Evolutionary conservation across 306 rosid species (phyloP), one percentile per base, ranked within the genome.

Genomic region (Mucuna pruriens): DNA sequence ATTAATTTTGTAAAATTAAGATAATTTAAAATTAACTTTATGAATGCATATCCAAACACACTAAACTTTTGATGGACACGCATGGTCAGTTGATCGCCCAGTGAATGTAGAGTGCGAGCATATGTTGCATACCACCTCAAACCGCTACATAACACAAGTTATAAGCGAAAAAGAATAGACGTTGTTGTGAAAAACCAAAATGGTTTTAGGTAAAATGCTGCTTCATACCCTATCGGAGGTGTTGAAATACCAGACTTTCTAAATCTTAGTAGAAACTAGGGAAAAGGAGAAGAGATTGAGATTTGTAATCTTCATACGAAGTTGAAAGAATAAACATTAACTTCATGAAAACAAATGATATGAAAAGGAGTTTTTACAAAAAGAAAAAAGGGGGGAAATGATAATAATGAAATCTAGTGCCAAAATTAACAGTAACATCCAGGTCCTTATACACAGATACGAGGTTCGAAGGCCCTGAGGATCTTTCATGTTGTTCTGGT

Each of bases 301-400:
- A 61, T 55, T 19, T 29, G 69, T 62, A 71, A 58, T n/a, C 31
- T 57, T 70, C 66, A 44, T 76, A 60, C 34, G 22, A 19, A 68
- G 42, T 71, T 48, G 60, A 55, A 55, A 44, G 83, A 76, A 61
- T 64, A 71, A 83, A 80, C 54, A 42, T 64, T 48, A 71, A 83
- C 54, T 31, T 49, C 74, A 66, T 61, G 42, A 17, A 5, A 44
- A 76, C 60, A 52, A 66, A 22, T 61, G 36, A 48, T 63, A 57
- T 39, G 66, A 40, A 64, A 4, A 25, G 7, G 20, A 72, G 54
- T 64, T 63, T 78, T 48, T 71, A 26, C 29, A 6, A 16, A 62
- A 52, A 54, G n/a, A 34, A 8, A 55, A 69, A 23, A 19, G 39
- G 52, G 31, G 31, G 15, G 7, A 22, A 38, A 11, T 25, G 36